Percentiles rank a stretch among this genome's conserved stretches.
Evolutionary conservation across 1,284 basidiomycete species (phyloP).

Genomic region (Rhodotorula sp.): DNA sequence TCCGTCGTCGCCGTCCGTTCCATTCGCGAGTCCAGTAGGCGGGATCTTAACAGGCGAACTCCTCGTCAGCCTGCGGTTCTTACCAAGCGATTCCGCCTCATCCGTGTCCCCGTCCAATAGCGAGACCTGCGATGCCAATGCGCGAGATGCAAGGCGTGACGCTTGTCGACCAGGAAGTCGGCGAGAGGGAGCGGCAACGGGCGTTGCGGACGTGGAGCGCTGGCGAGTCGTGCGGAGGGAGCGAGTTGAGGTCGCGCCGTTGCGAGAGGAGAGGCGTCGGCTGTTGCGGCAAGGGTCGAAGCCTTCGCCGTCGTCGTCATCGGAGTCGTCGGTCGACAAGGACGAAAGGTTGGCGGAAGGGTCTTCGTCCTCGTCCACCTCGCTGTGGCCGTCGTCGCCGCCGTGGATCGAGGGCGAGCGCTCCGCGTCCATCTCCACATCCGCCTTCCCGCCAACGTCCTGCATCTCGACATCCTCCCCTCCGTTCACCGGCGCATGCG

Average conservation of each 20-base stretch:
- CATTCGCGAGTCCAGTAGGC: too few relatives aligned
- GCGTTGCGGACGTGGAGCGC: background rate
- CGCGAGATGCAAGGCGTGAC: background rate
- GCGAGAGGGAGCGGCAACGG: background rate
- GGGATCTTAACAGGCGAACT: too few relatives aligned
- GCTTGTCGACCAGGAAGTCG: background rate
- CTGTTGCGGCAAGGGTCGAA: background rate
- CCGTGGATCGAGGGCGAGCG: background rate
- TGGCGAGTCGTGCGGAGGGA: background rate
- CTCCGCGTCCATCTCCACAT: background rate
- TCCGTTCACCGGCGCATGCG: background rate
- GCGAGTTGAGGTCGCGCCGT: background rate
- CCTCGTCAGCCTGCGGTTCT: too few relatives aligned
- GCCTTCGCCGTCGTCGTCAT: constrained; percentile 7
- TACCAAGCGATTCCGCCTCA: background rate
- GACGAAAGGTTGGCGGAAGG: background rate
- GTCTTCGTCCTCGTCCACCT: constrained; percentile 3
- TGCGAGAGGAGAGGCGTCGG: background rate
- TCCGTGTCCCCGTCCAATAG: background rate
- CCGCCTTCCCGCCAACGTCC: background rate
- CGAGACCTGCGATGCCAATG: background rate
- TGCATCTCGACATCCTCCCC: background rate
- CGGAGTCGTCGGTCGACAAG: constrained; percentile 7
- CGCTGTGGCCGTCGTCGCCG: background rate
- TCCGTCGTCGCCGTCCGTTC: too few relatives aligned